phyloP scores from a whole-genome alignment of 1,284 basidiomycete species.

The Bondarzewia mesenterica region DNA sequence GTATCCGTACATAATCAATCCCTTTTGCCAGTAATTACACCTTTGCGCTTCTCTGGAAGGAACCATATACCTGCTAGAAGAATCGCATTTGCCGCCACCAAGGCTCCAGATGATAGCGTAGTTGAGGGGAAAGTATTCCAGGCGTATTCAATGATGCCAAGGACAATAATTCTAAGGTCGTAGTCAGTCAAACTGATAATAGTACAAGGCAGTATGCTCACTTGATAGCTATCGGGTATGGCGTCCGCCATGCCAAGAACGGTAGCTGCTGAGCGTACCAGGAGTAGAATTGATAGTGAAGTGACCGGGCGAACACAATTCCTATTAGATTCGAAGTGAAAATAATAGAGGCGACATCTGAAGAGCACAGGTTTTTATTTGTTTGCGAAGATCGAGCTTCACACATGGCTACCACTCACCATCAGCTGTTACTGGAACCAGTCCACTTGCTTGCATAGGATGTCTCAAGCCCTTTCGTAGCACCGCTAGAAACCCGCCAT shows the following conservation, averaged over 20 bases:
- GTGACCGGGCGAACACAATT: conserved; percentile 85
- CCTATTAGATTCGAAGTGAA: conserved; percentile 93
- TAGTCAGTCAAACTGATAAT: conserved; percentile 5
- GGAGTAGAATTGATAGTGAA: conserved; percentile 98
- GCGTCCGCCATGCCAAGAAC: conserved; percentile 72
- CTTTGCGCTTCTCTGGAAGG: conserved; percentile 10
- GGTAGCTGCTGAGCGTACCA: conserved; percentile 98
- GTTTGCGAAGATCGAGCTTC: conserved; percentile 8
- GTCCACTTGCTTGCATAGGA: conserved; percentile 41
- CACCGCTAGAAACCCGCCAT: conserved; percentile 55
- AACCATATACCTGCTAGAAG: conserved; percentile 60
- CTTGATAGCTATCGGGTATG: conserved; percentile 55
- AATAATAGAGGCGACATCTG: conserved; percentile 77
- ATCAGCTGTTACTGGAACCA: conserved; percentile 43
- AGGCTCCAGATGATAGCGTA: conserved; percentile 52
- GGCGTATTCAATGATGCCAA: conserved; percentile 69
- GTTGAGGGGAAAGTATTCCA: conserved; percentile 90
- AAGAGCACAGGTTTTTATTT: not conserved
- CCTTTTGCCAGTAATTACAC: not conserved
- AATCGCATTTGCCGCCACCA: conserved; percentile 50
- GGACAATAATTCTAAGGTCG: conserved; percentile 46
- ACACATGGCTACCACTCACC: conserved; percentile 36
- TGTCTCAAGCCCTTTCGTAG: conserved; percentile 47
- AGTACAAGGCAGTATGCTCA: conserved; percentile 27
- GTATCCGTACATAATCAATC: not conserved